Percentiles rank a stretch among this genome's conserved stretches.
Evolutionary conservation across 2,329 filamentous ascomycete genomes (phyloP).

Genomic region (Eutypa lata): DNA sequence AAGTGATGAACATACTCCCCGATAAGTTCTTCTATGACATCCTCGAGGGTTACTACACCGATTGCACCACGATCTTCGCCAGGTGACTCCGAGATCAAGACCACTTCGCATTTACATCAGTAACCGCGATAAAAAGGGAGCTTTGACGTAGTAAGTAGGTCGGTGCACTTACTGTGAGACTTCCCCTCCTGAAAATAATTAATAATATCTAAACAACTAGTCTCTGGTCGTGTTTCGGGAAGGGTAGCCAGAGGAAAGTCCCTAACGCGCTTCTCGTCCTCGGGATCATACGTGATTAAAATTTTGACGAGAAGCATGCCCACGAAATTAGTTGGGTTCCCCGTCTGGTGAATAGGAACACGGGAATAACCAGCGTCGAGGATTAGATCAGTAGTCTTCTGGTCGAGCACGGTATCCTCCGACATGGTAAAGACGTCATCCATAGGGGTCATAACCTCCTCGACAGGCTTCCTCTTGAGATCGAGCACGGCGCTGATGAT

Average conservation of each 20-base stretch:
- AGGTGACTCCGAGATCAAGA: constrained; percentile 84
- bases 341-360: constrained; percentile 88
- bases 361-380: constrained; percentile 91
- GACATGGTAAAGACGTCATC: constrained; percentile 95
- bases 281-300: constrained; percentile 95
- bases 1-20: constrained; percentile 69
- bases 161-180: constrained; percentile 61
- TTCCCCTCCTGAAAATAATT: constrained; percentile 99
- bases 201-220: constrained; percentile 95
- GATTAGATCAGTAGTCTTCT: constrained; percentile 91
- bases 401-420: constrained; percentile 89
- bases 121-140: background rate
- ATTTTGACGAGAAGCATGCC: constrained; percentile 99
- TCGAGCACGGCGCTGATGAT: constrained; percentile 97
- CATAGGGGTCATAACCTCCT: constrained; percentile 98
- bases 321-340: constrained; percentile 83
- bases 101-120: constrained; percentile 50
- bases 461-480: constrained; percentile 92
- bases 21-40: constrained; percentile 97
- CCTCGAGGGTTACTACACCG: constrained; percentile 92
- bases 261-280: constrained; percentile 80
- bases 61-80: constrained; percentile 88
- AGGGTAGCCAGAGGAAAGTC: constrained; percentile 93
- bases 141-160: background rate
- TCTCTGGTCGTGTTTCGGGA: constrained; percentile 91